phyloP scores from a whole-genome alignment of 495 filamentous ascomycete genomes.

The Tetracladium marchalianum region DNA sequence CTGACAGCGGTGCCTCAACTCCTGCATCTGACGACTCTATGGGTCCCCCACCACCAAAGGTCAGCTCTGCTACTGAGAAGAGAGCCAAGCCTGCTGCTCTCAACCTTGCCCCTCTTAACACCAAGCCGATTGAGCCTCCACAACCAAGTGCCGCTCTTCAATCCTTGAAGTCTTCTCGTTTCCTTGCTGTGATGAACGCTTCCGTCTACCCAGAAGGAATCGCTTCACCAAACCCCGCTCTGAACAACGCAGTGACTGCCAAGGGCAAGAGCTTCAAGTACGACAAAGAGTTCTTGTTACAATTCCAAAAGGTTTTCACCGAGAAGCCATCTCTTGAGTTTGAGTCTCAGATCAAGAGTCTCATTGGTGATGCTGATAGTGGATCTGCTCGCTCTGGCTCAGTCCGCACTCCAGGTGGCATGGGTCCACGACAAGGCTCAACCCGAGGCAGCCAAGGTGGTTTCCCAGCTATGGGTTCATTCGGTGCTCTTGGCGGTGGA shows the following conservation, averaged over 20 bases:
- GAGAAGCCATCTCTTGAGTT: slow-evolving; percentile 93
- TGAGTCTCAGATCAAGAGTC: slow-evolving; percentile 73
- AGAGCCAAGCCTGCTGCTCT: slow-evolving; percentile 66
- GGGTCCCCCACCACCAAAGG: slow-evolving; percentile 41
- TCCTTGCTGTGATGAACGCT: slow-evolving; percentile 45
- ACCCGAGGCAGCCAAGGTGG: slow-evolving; percentile 29
- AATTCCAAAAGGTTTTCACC: slow-evolving; percentile 89
- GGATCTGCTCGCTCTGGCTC: slow-evolving; percentile 58
- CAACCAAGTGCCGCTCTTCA: slow-evolving; percentile 90
- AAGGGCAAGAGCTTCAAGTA: slow-evolving; percentile 83
- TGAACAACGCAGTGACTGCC: slow-evolving; percentile 64
- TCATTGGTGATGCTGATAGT: slow-evolving; percentile 63
- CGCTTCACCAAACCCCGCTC: slow-evolving; percentile 77
- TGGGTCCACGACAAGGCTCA: slow-evolving; percentile 35
- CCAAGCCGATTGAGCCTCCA: slow-evolving; percentile 72
- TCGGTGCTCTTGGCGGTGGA: slow-evolving; percentile 35
- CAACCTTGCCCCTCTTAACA: slow-evolving; percentile 66
- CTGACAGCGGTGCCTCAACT: slow-evolving; percentile 27
- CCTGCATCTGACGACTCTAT: slow-evolving; percentile 46
- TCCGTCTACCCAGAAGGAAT: slow-evolving; percentile 77
- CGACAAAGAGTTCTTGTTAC: slow-evolving; percentile 90
- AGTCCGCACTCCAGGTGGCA: slow-evolving; percentile 50
- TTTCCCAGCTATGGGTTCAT: slow-evolving; percentile 59
- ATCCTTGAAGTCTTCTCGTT: slow-evolving; percentile 77
- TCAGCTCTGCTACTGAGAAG: slow-evolving; percentile 38